Conservation (phyloP, 2,329 filamentous ascomycete genomes). For the Fusarium secorum region DNA sequence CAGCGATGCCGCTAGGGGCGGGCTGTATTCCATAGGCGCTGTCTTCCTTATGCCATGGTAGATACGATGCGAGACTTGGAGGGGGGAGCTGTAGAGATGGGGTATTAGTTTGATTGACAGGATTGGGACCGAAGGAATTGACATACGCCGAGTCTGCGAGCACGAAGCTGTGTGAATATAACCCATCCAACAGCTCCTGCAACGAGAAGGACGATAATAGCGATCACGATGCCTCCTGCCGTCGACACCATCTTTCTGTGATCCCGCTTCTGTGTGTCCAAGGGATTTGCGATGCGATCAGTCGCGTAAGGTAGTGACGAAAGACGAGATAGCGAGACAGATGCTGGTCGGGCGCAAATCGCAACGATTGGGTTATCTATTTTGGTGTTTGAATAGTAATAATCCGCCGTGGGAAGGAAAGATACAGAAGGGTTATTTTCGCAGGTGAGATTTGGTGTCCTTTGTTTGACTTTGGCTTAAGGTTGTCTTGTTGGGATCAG, state of each 20-base stretch:
- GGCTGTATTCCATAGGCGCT: slow-evolving; percentile 60
- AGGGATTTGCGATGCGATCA: slow-evolving; percentile 8
- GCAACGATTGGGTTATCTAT: neutral
- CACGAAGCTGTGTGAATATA: slow-evolving; percentile 74
- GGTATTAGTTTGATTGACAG: slow-evolving; percentile 12
- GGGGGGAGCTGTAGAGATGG: slow-evolving; percentile 66
- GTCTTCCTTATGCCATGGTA: slow-evolving; percentile 70
- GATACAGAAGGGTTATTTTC: neutral
- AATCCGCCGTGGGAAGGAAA: neutral
- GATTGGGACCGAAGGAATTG: neutral
- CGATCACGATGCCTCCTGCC: slow-evolving; percentile 75
- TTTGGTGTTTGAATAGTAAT: neutral
- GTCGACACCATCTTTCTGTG: slow-evolving; percentile 60
- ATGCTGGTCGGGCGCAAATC: slow-evolving; percentile 1
- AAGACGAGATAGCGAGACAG: neutral
- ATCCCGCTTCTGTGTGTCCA: neutral
- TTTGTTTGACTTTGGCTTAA: slow-evolving; percentile 8
- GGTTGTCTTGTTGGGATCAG: slow-evolving; percentile 6
- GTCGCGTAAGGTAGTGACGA: slow-evolving; percentile 11
- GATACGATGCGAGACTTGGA: slow-evolving; percentile 71
- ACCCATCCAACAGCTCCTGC: slow-evolving; percentile 70
- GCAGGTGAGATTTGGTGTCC: neutral
- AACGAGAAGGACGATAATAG: slow-evolving; percentile 70
- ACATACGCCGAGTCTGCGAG: slow-evolving; percentile 73
- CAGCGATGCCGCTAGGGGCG: slow-evolving; percentile 68